phyloP scores from a whole-genome alignment of 768 basidiomycete genomes.

The Tylopilus rubrobrunneus region DNA sequence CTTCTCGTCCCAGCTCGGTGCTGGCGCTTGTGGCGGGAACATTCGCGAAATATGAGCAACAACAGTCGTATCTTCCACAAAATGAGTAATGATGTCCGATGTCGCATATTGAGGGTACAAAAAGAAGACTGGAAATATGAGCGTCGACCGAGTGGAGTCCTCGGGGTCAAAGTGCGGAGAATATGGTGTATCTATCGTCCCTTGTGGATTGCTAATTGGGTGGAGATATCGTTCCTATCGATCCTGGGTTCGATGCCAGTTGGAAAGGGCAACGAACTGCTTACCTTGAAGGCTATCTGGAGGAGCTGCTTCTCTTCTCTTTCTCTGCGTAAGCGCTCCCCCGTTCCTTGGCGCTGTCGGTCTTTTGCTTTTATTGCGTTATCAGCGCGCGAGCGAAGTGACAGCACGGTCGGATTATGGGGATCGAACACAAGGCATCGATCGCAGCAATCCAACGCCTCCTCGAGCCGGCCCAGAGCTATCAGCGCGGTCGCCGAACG shows the following conservation, averaged over 20 bases:
- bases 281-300: conserved; percentile 60
- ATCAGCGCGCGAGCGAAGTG: conserved; percentile 44
- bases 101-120: conserved; percentile 88
- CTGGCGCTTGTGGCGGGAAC: conserved; percentile 69
- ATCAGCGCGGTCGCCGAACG: conserved; percentile 78
- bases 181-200: conserved; percentile 51
- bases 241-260: conserved; percentile 3
- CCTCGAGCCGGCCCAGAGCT: conserved; percentile 68
- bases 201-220: conserved; percentile 46
- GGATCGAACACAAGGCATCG: conserved; percentile 61
- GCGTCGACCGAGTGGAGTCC: conserved; percentile 52
- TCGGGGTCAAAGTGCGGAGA: conserved; percentile 64
- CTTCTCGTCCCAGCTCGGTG: conserved; percentile 73
- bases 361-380: conserved; percentile 49
- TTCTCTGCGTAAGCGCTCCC: conserved; percentile 47
- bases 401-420: conserved; percentile 50
- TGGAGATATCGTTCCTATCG: conserved; percentile 72
- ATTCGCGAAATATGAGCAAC: conserved; percentile 71
- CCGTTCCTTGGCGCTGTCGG: conserved; percentile 45
- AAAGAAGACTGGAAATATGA: conserved; percentile 87
- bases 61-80: conserved; percentile 83
- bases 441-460: conserved; percentile 79
- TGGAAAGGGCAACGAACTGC: conserved; percentile 16
- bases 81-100: conserved; percentile 85
- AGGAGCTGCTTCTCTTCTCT: conserved; percentile 52